These are phyloP conservation scores for Zymoseptoria brevis DNA, from an alignment of 2,329 filamentous ascomycete genomes.

Conservation along the genomic window DNA sequence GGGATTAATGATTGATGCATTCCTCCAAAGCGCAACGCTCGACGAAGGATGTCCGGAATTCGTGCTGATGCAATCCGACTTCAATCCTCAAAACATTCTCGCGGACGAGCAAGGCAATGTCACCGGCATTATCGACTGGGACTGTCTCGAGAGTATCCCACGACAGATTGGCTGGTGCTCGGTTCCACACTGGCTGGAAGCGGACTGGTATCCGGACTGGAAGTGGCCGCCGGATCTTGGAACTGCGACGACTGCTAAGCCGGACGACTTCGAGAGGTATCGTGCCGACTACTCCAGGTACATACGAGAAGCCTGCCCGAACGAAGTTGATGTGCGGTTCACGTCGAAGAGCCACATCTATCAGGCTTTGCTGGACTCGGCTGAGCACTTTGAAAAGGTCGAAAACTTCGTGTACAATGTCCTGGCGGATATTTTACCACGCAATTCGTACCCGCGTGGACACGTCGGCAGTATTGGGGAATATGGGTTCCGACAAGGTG, in stretches of 20 bases:
- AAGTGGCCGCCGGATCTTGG: constrained; percentile 7
- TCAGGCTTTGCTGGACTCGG: constrained; percentile 6
- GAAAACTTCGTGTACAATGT: constrained; percentile 12
- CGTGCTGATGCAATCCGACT: constrained; percentile 16
- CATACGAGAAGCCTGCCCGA: constrained; percentile 9
- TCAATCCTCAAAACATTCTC: constrained; percentile 16
- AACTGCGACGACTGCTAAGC: constrained; percentile 2
- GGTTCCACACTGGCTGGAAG: constrained; percentile 11
- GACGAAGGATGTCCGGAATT: constrained; percentile 8
- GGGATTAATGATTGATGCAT: constrained; percentile 12
- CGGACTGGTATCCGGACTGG: constrained; percentile 11
- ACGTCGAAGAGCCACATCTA: constrained; percentile 16
- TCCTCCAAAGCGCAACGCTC: constrained; percentile 7
- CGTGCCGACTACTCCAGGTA: constrained; percentile 10
- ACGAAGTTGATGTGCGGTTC: constrained; percentile 6
- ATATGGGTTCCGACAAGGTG: constrained; percentile 5
- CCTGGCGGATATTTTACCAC: constrained; percentile 9
- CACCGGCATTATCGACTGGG: constrained; percentile 16
- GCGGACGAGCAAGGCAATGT: constrained; percentile 8
- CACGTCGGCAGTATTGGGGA: constrained; percentile 7
- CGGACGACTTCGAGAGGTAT: constrained; percentile 11
- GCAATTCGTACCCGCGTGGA: constrained; percentile 2
- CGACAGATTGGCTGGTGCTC: constrained; percentile 13
- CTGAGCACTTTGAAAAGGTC: constrained; percentile 10
- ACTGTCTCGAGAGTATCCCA: constrained; percentile 13